A percentile compares a stretch with the other conserved stretches of the same genome.
These are phyloP conservation scores for Prunus davidiana DNA, from an alignment of 306 rosid genomes.

Conservation along the genomic window DNA sequence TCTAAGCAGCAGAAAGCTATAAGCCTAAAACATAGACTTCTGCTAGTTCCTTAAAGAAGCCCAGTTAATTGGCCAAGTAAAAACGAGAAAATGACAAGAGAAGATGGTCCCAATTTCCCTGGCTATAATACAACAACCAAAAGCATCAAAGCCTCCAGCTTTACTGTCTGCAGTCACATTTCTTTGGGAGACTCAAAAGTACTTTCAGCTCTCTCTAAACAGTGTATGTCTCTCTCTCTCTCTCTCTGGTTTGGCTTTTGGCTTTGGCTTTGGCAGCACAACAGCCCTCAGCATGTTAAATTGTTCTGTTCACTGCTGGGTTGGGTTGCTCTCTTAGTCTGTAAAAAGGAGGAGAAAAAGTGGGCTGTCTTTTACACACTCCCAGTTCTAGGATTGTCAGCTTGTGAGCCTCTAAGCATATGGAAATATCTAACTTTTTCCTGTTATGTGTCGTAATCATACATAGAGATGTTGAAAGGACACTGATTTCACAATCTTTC, in stretches of 20 bases:
- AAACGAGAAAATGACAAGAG: constrained; percentile 41
- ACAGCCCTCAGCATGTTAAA: constrained; percentile 42
- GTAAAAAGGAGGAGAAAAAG: constrained; percentile 36
- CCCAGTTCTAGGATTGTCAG: constrained; percentile 78
- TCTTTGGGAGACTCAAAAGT: constrained; percentile 72
- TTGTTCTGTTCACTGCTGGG: constrained; percentile 38
- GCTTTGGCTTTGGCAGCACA: constrained; percentile 30
- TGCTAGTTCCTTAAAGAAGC: constrained; percentile 52
- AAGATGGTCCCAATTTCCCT: constrained; percentile 56
- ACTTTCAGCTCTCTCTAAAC: constrained; percentile 23
- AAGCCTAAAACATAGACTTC: constrained; percentile 36
- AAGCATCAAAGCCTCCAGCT: constrained; percentile 56
- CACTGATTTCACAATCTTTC: constrained; percentile 52
- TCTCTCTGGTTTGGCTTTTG: neutral
- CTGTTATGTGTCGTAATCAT: constrained; percentile 33
- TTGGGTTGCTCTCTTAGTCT: constrained; percentile 40
- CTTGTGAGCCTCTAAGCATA: constrained; percentile 40
- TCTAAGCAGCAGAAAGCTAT: constrained; percentile 51
- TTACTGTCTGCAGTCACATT: constrained; percentile 56
- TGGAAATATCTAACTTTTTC: constrained; percentile 42
- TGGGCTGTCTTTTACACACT: constrained; percentile 75
- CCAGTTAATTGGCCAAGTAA: constrained; percentile 49
- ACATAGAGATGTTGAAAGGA: constrained; percentile 60
- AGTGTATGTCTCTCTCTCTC: constrained; percentile 33
- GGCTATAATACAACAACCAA: constrained; percentile 45